phyloP scores from a whole-genome alignment of 148 eudicot genomes.

The Chenopodium quinoa region DNA sequence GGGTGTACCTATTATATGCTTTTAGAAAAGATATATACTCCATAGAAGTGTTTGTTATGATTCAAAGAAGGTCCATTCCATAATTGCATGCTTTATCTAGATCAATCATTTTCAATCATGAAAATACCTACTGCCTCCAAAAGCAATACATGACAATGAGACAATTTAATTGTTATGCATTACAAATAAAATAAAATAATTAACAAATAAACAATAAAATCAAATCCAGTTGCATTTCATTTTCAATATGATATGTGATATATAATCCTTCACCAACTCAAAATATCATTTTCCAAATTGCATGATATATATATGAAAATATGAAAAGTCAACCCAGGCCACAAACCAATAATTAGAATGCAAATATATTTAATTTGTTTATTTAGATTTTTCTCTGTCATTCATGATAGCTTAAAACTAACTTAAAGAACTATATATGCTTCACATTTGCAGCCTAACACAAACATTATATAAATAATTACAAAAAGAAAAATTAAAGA shows the following conservation, averaged over 20 bases:
- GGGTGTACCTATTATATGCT: too few relatives aligned
- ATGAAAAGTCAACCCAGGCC: neutral
- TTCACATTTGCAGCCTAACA: neutral
- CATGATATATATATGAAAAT: neutral
- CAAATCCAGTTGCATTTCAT: neutral
- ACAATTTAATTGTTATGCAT: neutral
- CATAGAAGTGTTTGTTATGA: neutral
- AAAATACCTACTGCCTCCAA: slow-evolving; percentile 9
- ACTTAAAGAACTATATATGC: neutral
- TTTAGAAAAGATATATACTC: too few relatives aligned
- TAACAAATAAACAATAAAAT: too few relatives aligned
- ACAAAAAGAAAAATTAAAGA: too few relatives aligned
- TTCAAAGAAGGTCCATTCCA: neutral
- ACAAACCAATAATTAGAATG: neutral
- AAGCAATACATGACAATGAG: neutral
- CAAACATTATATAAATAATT: neutral
- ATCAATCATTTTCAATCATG: slow-evolving; percentile 19
- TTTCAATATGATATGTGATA: neutral
- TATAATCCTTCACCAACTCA: neutral
- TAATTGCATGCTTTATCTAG: neutral
- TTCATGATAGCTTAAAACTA: neutral
- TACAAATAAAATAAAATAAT: too few relatives aligned
- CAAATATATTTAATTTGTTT: neutral
- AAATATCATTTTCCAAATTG: neutral
- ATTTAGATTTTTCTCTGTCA: neutral